Conservation (phyloP, 164 flowering plant genomes). For the Tinospora cordifolia region DNA sequence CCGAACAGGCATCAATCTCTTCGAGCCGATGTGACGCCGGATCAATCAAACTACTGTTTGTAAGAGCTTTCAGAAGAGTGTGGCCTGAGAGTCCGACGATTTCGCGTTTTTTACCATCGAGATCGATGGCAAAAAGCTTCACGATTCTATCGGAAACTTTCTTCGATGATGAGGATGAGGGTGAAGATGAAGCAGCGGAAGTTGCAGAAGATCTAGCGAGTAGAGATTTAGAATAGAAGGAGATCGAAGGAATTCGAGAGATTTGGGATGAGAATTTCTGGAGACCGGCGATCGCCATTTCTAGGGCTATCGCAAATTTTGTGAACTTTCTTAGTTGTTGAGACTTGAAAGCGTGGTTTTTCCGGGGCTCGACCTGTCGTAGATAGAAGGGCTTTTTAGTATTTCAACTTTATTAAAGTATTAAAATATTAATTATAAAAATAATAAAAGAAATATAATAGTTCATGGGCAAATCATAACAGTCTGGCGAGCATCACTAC, state of each 20-base stretch:
- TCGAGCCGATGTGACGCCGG: conserved; percentile 89
- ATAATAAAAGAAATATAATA: too few relatives aligned
- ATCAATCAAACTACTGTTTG: conserved; percentile 68
- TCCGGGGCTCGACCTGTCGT: too few relatives aligned
- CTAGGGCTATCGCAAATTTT: too few relatives aligned
- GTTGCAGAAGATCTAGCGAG: conserved; percentile 30
- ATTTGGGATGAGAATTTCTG: conserved; percentile 33
- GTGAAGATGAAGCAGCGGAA: conserved; percentile 12
- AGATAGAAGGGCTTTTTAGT: too few relatives aligned
- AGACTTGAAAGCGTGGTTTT: too few relatives aligned
- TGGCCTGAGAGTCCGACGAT: conserved; percentile 75
- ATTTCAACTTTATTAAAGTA: too few relatives aligned
- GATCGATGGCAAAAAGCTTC: conserved; percentile 71
- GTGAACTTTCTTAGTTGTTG: too few relatives aligned
- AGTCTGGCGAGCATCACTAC: too few relatives aligned
- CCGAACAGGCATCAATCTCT: conserved; percentile 94
- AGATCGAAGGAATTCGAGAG: conserved; percentile 28
- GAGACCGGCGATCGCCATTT: conserved; percentile 42
- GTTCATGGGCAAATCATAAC: too few relatives aligned
- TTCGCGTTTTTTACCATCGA: conserved; percentile 65
- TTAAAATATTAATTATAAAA: too few relatives aligned
- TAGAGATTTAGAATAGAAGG: conserved; percentile 22
- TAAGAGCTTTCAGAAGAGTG: conserved; percentile 66
- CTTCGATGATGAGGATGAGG: conserved; percentile 31
- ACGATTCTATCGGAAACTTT: conserved; percentile 91